Evolutionary conservation across 768 basidiomycete genomes (phyloP).

Genomic region (Hericium coralloides): DNA sequence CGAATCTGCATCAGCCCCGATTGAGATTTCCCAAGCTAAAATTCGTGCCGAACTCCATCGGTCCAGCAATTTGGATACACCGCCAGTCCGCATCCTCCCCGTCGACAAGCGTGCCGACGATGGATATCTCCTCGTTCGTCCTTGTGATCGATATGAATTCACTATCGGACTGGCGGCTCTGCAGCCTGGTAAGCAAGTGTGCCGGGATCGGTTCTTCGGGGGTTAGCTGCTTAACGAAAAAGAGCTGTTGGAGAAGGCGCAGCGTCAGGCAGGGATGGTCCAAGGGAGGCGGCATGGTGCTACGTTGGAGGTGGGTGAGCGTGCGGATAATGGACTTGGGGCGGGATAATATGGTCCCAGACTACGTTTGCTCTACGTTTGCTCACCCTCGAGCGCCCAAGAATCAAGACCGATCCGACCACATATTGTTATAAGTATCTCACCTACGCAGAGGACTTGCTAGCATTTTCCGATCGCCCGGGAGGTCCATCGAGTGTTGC

Average conservation of each 20-base stretch:
- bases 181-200: background rate
- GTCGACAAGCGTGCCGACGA: slow-evolving; percentile 38
- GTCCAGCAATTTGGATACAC: background rate
- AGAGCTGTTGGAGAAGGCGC: background rate
- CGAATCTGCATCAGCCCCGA: background rate
- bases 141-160: slow-evolving; percentile 46
- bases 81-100: slow-evolving; percentile 15
- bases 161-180: background rate
- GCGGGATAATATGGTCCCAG: too few relatives aligned
- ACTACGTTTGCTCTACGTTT: too few relatives aligned
- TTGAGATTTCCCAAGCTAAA: background rate
- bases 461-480: too few relatives aligned
- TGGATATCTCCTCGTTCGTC: slow-evolving; percentile 51
- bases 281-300: background rate
- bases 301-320: background rate
- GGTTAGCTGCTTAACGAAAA: background rate
- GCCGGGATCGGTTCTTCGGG: background rate
- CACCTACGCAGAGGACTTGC: too few relatives aligned
- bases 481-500: too few relatives aligned
- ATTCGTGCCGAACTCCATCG: background rate
- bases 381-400: too few relatives aligned
- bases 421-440: too few relatives aligned
- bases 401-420: too few relatives aligned
- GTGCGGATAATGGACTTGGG: too few relatives aligned
- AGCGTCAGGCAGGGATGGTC: background rate